Base-by-base conservation (phyloP, 495 filamentous ascomycete genomes). In the Aspergillus incahuasiensis region DNA sequence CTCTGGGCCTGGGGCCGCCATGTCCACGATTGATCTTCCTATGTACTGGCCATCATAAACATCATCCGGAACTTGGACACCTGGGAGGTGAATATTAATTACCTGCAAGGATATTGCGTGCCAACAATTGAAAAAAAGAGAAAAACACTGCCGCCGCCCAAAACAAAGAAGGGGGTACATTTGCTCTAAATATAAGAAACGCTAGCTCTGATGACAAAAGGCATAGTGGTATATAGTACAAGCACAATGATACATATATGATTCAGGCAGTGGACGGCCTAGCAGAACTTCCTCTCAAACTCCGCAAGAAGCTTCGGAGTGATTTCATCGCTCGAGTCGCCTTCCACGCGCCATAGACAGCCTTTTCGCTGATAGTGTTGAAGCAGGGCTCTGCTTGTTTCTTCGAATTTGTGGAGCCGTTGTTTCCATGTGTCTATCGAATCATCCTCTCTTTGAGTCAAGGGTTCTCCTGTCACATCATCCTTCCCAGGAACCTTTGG, bases 291-390 rank as follows among this genome's bases (percentile, higher is more conserved):
- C 54, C 73, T 79, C 70, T 86, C 85, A 65, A 98, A 85, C 71
- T 95, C 92, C 8, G 77, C 74, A 62, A 88, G 85, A 12, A 98
- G 71, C 72, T 88, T 82, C 7, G 94, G 94, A 16, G 81, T 91
- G 50, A 98, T 98, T 79, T 97, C 92, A 69, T 98, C 87, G 60
- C 89, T 95, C 59, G 84, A 89, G 63, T 92, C 82, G 8, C 94
- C 94, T 58, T 88, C 72, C 3, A 97, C 91, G 28, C 85, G 87
- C 88, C 87, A 92, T 53, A 98, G 69, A 30, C 95, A 86, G n/a
- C 90, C 90, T 60, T 87, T 85, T 57, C 80, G 80, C 19, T 89
- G 86, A 67, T 98, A 98, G 71, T 96, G 89, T 58, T 96, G 87
- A 11, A 98, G 73, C 44, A 98, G 71, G 15, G 90, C 88, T 63